Base-by-base conservation (phyloP, 768 basidiomycete genomes). In the Tylopilus cervinicoccineus region DNA sequence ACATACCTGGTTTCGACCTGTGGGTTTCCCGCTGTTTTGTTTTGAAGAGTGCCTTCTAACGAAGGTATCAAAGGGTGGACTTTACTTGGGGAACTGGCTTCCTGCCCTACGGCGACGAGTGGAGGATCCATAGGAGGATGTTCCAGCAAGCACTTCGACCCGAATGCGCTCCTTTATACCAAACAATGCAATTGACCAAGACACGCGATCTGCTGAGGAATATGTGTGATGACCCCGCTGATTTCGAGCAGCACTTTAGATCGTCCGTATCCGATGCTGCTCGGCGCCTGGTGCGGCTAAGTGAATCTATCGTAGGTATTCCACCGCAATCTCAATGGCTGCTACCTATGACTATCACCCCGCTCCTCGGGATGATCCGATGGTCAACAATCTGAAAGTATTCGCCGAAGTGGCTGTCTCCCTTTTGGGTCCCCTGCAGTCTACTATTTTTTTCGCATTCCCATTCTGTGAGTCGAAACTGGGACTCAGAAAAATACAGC, bases 321-420 rank as follows among this genome's bases (percentile, higher is more conserved):
- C 51, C n/a, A 52, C 51, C n/a, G 46, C 51, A 1, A 48, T 52
- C 19, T 32, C 51, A 11, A 52, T 52, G 47, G 51, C 46, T 17
- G 51, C 47, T 12, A 52, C 51, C 20, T 48, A 48, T 4, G 51
- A 49, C 26, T 49, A 51, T 22, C 51, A 52, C 17, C 46, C 37
- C 13, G 47, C 41, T 23, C 47, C 47, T 0, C 46, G 36, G 22
- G 42, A 47, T 31, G 51, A 52, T 17, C 51, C 51, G 41, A 48
- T 52, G 51, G 51, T 52, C 10, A 24, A 28, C 20, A 52, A 49
- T 17, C 19, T 52, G 24, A 43, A 38, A 11, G 20, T 48, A 2
- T 37, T 52, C n/a, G 42, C 42, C 1, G 40, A 13, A 4, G 31
- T 42, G 17, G 29, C 29, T 22, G 32, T 43, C n/a, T 26, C 41